Evolutionary conservation across 2,329 filamentous ascomycete species (phyloP).

Genomic region (Colletotrichum gloeosporioides): DNA sequence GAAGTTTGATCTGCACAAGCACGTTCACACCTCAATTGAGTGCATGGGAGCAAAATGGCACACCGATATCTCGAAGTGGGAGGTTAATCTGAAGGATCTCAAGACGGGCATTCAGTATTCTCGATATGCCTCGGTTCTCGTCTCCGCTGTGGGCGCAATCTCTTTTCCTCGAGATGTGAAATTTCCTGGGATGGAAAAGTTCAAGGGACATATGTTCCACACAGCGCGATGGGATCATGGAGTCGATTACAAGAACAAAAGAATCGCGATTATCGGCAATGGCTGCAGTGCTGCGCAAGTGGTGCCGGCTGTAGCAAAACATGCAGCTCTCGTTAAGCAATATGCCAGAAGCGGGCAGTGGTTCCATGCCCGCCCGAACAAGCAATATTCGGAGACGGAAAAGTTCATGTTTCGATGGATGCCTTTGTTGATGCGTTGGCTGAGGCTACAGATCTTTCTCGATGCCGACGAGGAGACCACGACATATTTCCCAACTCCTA

Average conservation of each 20-base stretch:
- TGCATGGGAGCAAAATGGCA: conserved; percentile 28
- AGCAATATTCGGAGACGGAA: conserved; percentile 3
- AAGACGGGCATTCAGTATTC: conserved; percentile 22
- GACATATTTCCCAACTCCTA: conserved; percentile 18
- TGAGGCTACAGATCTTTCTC: conserved; percentile 25
- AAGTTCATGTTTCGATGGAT: conserved; percentile 28
- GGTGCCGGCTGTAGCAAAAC: conserved; percentile 34
- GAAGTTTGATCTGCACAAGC: conserved; percentile 26
- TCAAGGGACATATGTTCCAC: conserved; percentile 39
- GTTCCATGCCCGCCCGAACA: conserved; percentile 28
- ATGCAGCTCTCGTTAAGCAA: not conserved
- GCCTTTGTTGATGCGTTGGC: conserved; percentile 24
- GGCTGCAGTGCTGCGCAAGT: conserved; percentile 41
- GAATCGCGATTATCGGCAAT: conserved; percentile 41
- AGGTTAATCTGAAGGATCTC: conserved; percentile 24
- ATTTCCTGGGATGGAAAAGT: conserved; percentile 33
- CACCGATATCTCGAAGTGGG: conserved; percentile 19
- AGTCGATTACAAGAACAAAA: conserved; percentile 31
- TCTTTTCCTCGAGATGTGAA: conserved; percentile 28
- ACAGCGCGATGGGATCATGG: conserved; percentile 37
- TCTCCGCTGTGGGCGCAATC: conserved; percentile 33
- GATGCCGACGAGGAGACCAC: conserved; percentile 26
- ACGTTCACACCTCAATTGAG: conserved; percentile 25
- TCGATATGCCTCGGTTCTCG: conserved; percentile 23
- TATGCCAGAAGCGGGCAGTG: conserved; percentile 31